Conservation (phyloP, 306 rosid species). For the Fragaria vesca region DNA sequence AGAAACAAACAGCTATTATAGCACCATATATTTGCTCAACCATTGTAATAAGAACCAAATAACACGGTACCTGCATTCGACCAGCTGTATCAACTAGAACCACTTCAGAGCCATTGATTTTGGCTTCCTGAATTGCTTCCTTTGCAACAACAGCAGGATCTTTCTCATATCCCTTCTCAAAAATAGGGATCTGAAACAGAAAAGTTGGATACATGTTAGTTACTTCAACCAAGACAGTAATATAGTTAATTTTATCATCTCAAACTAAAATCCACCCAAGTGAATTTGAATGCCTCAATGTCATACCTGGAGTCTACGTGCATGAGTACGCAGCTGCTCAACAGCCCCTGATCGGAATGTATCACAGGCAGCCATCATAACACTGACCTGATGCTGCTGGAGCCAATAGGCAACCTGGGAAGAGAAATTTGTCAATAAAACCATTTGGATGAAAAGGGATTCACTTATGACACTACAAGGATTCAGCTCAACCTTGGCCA, state of each 20-base stretch:
- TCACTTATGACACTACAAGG: constrained; percentile 4
- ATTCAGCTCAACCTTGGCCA: constrained; percentile 71
- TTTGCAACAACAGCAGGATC: constrained; percentile 98
- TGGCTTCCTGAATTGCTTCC: constrained; percentile 97
- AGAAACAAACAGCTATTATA: constrained; percentile 2
- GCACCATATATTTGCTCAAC: not conserved
- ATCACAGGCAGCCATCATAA: constrained; percentile 99
- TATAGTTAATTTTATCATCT: not conserved
- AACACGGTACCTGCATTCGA: constrained; percentile 79
- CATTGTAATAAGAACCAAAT: not conserved
- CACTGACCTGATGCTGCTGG: constrained; percentile 72
- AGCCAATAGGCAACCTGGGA: constrained; percentile 99
- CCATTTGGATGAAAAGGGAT: constrained; percentile 23
- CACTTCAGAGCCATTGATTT: constrained; percentile 88
- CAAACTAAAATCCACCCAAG: not conserved
- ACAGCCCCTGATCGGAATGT: constrained; percentile 99
- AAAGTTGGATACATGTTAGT: constrained; percentile 15
- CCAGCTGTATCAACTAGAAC: constrained; percentile 99
- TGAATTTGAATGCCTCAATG: constrained; percentile 4
- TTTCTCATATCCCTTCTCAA: constrained; percentile 96
- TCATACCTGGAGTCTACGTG: constrained; percentile 93
- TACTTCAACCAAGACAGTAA: not conserved
- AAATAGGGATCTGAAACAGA: constrained; percentile 76
- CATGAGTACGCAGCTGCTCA: constrained; percentile 98
- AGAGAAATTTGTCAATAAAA: constrained; percentile 13